Evolutionary conservation across 805 yeast genomes (phyloP).

Genomic region (Candida orba): DNA sequence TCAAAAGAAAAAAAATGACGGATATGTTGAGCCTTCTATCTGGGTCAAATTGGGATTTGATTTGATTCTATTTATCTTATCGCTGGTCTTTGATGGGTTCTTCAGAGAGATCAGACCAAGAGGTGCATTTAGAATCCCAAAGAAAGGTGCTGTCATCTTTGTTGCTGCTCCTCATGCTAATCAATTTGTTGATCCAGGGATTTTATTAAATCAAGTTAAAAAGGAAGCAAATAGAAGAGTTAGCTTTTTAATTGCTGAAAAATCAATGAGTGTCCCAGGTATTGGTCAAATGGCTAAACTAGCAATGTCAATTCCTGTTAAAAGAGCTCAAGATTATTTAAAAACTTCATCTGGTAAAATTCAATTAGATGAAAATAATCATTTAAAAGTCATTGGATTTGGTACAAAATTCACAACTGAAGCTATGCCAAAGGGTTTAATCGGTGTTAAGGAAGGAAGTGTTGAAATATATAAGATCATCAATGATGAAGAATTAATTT

Average conservation of each 20-base stretch:
- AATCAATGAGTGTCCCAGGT: constrained; percentile 54
- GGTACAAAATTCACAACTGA: constrained; percentile 56
- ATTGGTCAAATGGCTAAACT: constrained; percentile 73
- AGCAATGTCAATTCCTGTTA: constrained; percentile 84
- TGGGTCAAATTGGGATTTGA: constrained; percentile 40
- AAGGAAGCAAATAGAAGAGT: constrained; percentile 59
- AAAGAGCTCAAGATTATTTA: constrained; percentile 85
- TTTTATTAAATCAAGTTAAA: constrained; percentile 76
- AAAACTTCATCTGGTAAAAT: constrained; percentile 61
- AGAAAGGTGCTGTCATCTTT: constrained; percentile 76
- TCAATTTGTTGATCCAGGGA: constrained; percentile 74
- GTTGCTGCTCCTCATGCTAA: constrained; percentile 99
- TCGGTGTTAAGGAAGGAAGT: constrained; percentile 72
- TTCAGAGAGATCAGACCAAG: constrained; percentile 86
- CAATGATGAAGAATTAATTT: constrained; percentile 61
- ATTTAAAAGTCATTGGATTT: constrained; percentile 50
- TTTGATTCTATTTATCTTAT: constrained; percentile 42
- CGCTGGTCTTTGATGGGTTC: constrained; percentile 52
- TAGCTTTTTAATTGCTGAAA: constrained; percentile 80
- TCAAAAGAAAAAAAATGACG: not conserved
- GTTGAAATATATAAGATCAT: constrained; percentile 60
- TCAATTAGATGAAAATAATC: constrained; percentile 44
- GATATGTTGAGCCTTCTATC: constrained; percentile 24
- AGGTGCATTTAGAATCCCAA: constrained; percentile 70
- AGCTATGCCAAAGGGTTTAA: constrained; percentile 56